Evolutionary conservation across 2,329 filamentous ascomycete species (phyloP), one percentile per base, ranked within the genome.

Genomic region (Stagonosporopsis rhizophila): DNA sequence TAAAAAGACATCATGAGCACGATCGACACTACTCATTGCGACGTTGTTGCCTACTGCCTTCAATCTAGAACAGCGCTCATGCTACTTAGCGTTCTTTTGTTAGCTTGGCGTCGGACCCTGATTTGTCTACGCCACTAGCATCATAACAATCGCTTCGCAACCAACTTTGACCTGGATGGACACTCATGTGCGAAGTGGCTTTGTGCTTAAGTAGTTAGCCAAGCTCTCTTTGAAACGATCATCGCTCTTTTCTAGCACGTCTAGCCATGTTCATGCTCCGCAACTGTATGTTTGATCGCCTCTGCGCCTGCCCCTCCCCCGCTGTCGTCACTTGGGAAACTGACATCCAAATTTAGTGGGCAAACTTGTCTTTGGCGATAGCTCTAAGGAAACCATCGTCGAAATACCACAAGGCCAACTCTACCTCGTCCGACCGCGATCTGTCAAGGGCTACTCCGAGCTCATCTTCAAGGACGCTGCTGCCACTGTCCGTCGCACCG

Each of bases 391-490:
- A 81, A 90, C 92, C 44, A 87, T 99, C 73, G 92, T 96, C 78
- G 93, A 98, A 75, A 88, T 99, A 39, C 88, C 93, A 15, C 92
- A 98, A 77, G 95, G 95, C 73, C 93, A 98, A 78, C 91, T 99
- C 40, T 99, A 97, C 78, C 89, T 99, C 66, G 95, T 99, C 68
- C 91, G 95, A 69, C 95, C 95, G 11, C 86, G 92, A 45, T 98
- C 94, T 7, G 92, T 94, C 54, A 99, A 99, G 77, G 95, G 95
- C 64, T 98, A 97, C 76, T 97, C 94, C 1, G 95, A 99, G 78
- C 92, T 98, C 74, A 96, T 99, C 78, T 99, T 97, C 84, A 96
- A 95, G 78, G 95, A 99, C 87, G 90, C 92, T 35, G 90, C 92
- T 42, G 92, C 94, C 49, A 92, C 89, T 61, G 96, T 99, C 71